Evolutionary conservation across 768 basidiomycete genomes (phyloP), one percentile per base, ranked within the genome.

Genomic region (Pulveroboletus sp.): DNA sequence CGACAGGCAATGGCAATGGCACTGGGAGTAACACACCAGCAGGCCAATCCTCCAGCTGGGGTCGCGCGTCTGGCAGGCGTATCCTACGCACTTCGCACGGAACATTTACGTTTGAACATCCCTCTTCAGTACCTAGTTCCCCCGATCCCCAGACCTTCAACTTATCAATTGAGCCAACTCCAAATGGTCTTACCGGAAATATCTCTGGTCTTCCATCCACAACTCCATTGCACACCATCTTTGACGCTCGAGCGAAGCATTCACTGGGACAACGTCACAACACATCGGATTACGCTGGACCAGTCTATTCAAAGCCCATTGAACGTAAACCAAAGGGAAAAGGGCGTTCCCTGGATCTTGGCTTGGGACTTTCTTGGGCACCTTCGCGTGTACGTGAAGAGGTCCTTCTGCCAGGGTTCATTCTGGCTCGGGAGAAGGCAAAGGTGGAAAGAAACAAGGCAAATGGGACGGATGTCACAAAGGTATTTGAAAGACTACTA

Each of bases 321-420:
- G 64, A 55, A 55, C 59, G 50, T 7, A 56, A 61, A 55, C 45
- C 66, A 27, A 67, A 76, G 27, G 69, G 72, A 6, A 86, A 83
- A 61, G 84, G 85, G 1, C 82, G 84, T 24, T 88, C 85, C 24
- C 66, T 89, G 33, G 86, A 88, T 63, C 75, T 88, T 8, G 81
- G 81, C 2, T 64, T 88, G 14, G 84, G 83, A 6, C 71, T 89
- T 38, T 70, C 83, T 13, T 88, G 86, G 86, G 86, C 86, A 4
- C 83, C 86, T 18, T 75, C 76, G 31, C 82, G 73, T 54, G 73
- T 89, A 53, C 76, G 77, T 43, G 84, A 86, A 62, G 81, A 83
- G 36, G 78, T 81, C n/a, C 65, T 89, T 31, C 64, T 85, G 53
- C 80, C 80, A 3, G 66, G 66, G 6, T 48, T 46, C 24, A 61